A percentile compares a stretch with the other conserved stretches of the same genome.
These are phyloP conservation scores for Apiospora marii DNA, from an alignment of 2,329 filamentous ascomycete genomes.

Conservation along the genomic window DNA sequence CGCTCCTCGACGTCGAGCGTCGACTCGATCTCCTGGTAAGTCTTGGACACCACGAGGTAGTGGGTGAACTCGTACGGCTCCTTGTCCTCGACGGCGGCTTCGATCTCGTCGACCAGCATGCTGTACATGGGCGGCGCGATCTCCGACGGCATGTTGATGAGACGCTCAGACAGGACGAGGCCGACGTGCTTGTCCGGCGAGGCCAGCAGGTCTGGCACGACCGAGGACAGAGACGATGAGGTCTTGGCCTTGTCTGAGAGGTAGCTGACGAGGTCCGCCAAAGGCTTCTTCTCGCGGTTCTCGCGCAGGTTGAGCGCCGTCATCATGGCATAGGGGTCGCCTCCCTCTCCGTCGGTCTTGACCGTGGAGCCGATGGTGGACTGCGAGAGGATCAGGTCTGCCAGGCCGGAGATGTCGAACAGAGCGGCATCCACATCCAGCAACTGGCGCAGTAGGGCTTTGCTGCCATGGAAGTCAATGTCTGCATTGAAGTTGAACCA, in stretches of 20 bases:
- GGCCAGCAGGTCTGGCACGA: constrained; percentile 63
- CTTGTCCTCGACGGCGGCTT: constrained; percentile 85
- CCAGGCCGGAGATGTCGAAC: constrained; percentile 86
- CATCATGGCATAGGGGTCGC: constrained; percentile 90
- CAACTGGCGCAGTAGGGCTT: constrained; percentile 87
- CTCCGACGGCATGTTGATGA: constrained; percentile 97
- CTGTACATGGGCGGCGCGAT: constrained; percentile 92
- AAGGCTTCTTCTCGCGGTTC: constrained; percentile 77
- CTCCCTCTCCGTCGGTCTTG: constrained; percentile 95
- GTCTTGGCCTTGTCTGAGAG: constrained; percentile 64
- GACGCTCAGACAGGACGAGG: constrained; percentile 86
- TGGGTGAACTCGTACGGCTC: constrained; percentile 94
- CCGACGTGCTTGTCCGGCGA: constrained; percentile 71
- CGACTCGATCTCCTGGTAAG: constrained; percentile 89
- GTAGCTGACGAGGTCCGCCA: constrained; percentile 77
- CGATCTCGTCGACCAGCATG: constrained; percentile 92
- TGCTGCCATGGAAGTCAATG: constrained; percentile 94
- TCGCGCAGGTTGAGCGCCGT: constrained; percentile 85
- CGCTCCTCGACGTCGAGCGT: constrained; percentile 74
- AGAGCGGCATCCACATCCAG: constrained; percentile 87
- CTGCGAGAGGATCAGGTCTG: constrained; percentile 88
- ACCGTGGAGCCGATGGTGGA: constrained; percentile 90
- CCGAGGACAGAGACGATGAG: constrained; percentile 61
- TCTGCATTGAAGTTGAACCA: constrained; percentile 95
- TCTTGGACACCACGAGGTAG: constrained; percentile 90